Conservation (phyloP, 108 stramenopile genomes). For the Skeletonema costatum region DNA sequence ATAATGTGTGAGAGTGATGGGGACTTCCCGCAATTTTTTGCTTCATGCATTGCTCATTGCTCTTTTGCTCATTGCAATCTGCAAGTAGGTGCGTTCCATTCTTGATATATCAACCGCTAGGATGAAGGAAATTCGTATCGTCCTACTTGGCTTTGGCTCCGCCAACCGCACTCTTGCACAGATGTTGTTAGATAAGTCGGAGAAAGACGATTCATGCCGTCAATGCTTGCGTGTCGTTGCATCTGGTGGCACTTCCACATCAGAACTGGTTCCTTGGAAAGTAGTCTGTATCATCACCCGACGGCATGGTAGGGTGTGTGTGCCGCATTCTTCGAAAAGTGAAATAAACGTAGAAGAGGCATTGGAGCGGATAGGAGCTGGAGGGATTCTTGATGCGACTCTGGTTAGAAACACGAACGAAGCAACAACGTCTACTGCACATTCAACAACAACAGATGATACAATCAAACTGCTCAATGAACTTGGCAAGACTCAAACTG, state of each 20-base stretch:
- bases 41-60: too few relatives aligned
- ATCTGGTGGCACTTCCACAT: not conserved
- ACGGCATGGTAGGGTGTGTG: conserved; percentile 26
- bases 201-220: conserved; percentile 1
- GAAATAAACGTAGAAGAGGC: conserved; percentile 26
- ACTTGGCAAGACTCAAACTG: conserved; percentile 11
- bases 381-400: conserved; percentile 21
- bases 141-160: conserved; percentile 39
- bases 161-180: conserved; percentile 32
- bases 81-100: too few relatives aligned
- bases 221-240: conserved; percentile 9
- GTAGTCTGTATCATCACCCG: conserved; percentile 37
- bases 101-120: too few relatives aligned
- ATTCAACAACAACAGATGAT: not conserved
- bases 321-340: not conserved
- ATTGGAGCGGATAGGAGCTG: conserved; percentile 14
- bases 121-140: not conserved
- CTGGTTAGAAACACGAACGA: conserved; percentile 1
- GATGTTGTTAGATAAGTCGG: conserved; percentile 38
- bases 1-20: too few relatives aligned
- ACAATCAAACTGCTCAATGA: conserved; percentile 11
- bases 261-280: conserved; percentile 30
- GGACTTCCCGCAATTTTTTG: too few relatives aligned
- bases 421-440: too few relatives aligned
- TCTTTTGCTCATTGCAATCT: too few relatives aligned